A percentile compares a stretch with the other conserved stretches of the same genome.
Conservation (phyloP, 805 yeast genomes). For the Lipomyces sp. region DNA sequence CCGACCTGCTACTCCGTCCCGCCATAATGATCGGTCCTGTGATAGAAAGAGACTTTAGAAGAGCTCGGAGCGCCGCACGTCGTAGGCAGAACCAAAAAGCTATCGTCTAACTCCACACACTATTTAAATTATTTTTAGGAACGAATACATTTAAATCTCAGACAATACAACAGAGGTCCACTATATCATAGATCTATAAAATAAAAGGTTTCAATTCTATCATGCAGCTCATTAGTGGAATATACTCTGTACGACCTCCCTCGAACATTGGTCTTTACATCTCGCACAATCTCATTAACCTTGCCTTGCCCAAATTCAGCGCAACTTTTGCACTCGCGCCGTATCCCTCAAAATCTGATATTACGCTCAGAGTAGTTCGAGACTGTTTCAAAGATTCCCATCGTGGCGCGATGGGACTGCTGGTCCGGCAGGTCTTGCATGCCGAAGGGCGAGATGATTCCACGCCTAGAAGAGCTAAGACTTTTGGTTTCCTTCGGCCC, state of each 20-base stretch:
- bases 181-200: too few species aligned
- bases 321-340: constrained; percentile 6
- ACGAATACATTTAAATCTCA: too few species aligned
- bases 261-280: neutral
- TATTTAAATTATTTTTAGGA: too few species aligned
- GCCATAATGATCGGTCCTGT: too few species aligned
- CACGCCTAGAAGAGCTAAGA: constrained; percentile 15
- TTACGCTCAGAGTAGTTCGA: neutral
- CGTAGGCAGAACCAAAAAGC: too few species aligned
- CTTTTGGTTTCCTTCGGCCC: constrained; percentile 17
- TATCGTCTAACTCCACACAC: too few species aligned
- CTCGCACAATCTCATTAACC: neutral
- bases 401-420: neutral
- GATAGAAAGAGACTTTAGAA: too few species aligned
- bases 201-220: too few species aligned
- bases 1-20: too few species aligned
- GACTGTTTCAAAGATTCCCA: neutral
- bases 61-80: too few species aligned
- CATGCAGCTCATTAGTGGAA: too few species aligned
- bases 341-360: neutral
- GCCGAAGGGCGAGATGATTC: neutral
- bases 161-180: too few species aligned
- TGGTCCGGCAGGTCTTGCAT: neutral
- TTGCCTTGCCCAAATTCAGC: constrained; percentile 14
- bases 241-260: neutral